Percentiles rank a stretch among this genome's conserved stretches.
phyloP scores from a whole-genome alignment of 2,329 filamentous ascomycete species.

The Colletotrichum abscissum region DNA sequence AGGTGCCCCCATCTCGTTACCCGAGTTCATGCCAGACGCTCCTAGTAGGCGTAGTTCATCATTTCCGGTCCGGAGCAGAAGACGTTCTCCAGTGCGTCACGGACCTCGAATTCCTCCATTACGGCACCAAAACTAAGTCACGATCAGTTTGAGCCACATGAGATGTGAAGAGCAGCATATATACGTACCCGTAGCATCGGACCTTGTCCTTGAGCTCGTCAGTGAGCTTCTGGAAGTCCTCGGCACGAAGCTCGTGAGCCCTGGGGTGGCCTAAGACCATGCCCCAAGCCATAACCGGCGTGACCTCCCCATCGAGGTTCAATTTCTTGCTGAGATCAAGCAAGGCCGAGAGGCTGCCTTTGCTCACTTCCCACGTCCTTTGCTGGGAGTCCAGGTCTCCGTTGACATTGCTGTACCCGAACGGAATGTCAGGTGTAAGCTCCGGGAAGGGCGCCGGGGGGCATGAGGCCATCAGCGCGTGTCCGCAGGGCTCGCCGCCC shows the following conservation, averaged over 20 bases:
- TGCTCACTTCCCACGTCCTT: slow-evolving; percentile 83
- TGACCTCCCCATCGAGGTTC: slow-evolving; percentile 89
- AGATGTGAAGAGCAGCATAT: not conserved
- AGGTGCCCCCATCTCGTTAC: not conserved
- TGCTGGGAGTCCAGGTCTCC: slow-evolving; percentile 61
- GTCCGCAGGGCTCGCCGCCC: slow-evolving; percentile 81
- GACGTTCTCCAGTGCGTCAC: slow-evolving; percentile 80
- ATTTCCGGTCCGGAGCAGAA: slow-evolving; percentile 55
- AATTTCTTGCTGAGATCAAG: slow-evolving; percentile 86
- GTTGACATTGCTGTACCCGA: slow-evolving; percentile 58
- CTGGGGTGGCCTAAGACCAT: slow-evolving; percentile 80
- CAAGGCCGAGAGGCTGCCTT: slow-evolving; percentile 81
- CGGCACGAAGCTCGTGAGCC: slow-evolving; percentile 71
- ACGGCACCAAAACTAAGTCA: slow-evolving; percentile 68
- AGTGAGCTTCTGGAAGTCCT: slow-evolving; percentile 79
- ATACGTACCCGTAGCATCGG: slow-evolving; percentile 89
- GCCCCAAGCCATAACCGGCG: slow-evolving; percentile 94
- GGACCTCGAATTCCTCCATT: slow-evolving; percentile 75
- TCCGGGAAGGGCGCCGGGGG: slow-evolving; percentile 75
- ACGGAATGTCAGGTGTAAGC: slow-evolving; percentile 61
- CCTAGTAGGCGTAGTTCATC: slow-evolving; percentile 18
- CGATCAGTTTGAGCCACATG: slow-evolving; percentile 13
- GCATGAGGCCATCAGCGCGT: slow-evolving; percentile 93
- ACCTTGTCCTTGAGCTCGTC: slow-evolving; percentile 83
- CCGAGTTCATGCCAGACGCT: not conserved